A percentile compares a stretch with the other conserved stretches of the same genome.
Evolutionary conservation across 75 land plant species (phyloP).

Genomic region (Cupressus sempervirens): DNA sequence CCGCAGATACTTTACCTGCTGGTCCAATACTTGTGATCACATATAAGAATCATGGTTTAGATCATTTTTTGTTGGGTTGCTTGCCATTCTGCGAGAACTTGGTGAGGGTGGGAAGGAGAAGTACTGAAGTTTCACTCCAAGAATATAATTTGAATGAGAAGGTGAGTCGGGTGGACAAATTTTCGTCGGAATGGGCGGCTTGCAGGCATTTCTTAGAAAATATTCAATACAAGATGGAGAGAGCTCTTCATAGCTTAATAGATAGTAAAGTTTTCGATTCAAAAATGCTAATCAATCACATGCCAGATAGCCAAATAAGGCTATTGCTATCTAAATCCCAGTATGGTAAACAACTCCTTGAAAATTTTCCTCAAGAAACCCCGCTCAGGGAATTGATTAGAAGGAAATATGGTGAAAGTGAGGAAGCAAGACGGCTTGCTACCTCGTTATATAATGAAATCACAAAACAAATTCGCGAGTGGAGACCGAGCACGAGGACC

Average conservation of each 20-base stretch:
- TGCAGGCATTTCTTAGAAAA: background rate
- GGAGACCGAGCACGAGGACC: background rate
- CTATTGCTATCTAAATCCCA: background rate
- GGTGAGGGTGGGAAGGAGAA: conserved; percentile 28
- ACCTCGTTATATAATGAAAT: background rate
- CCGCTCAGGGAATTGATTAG: background rate
- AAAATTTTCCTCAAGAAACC: background rate
- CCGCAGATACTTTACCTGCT: conserved; percentile 14
- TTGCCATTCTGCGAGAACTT: conserved; percentile 12
- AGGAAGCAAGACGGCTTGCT: background rate
- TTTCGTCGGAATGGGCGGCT: background rate
- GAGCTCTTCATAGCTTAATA: background rate
- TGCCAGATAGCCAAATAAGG: background rate
- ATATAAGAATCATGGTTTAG: conserved; percentile 24
- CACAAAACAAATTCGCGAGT: background rate
- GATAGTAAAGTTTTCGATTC: background rate
- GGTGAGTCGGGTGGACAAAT: background rate
- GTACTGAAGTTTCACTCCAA: conserved; percentile 3
- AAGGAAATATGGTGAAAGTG: background rate
- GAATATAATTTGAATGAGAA: background rate
- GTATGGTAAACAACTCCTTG: background rate
- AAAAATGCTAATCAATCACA: background rate
- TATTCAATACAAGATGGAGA: background rate
- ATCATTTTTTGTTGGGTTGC: conserved; percentile 21
- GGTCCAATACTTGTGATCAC: conserved; percentile 25